These are phyloP conservation scores for Beauveria asiatica DNA, from an alignment of 2,329 filamentous ascomycete genomes.

Conservation along the genomic window DNA sequence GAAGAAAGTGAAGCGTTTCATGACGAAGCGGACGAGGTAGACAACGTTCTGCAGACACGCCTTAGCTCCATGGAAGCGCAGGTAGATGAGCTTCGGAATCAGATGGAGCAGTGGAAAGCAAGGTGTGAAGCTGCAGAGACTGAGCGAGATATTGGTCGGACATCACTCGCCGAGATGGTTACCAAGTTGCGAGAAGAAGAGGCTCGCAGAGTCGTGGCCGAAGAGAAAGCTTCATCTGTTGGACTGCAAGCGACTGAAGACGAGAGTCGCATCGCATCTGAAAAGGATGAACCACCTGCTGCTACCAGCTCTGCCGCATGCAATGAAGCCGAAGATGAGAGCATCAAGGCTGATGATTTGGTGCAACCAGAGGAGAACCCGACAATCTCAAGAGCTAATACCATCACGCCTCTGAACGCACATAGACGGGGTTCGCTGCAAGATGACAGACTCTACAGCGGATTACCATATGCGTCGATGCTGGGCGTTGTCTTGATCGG, in stretches of 20 bases:
- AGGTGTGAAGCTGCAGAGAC: conserved; percentile 74
- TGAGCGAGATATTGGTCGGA: conserved; percentile 63
- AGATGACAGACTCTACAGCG: conserved; percentile 38
- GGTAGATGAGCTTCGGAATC: conserved; percentile 71
- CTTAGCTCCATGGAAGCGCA: conserved; percentile 70
- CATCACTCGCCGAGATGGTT: conserved; percentile 81
- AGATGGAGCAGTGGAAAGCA: conserved; percentile 68
- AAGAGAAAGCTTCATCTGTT: conserved; percentile 31
- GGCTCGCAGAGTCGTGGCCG: conserved; percentile 36
- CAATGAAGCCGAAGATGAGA: neutral
- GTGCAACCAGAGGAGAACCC: conserved; percentile 31
- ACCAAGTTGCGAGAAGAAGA: conserved; percentile 67
- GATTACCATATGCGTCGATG: conserved; percentile 72
- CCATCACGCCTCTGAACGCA: conserved; percentile 36
- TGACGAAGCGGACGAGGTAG: conserved; percentile 32
- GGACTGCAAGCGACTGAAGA: conserved; percentile 20
- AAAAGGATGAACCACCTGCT: conserved; percentile 3
- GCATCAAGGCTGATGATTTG: conserved; percentile 13
- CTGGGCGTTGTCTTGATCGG: conserved; percentile 73
- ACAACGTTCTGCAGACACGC: conserved; percentile 46
- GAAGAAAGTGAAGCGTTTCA: conserved; percentile 30
- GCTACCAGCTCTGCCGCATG: neutral
- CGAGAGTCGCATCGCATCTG: conserved; percentile 11
- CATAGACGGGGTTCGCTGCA: conserved; percentile 32
- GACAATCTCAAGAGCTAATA: conserved; percentile 40